phyloP scores from a whole-genome alignment of 2,329 filamentous ascomycete genomes.

The Neopestalotiopsis sp. region DNA sequence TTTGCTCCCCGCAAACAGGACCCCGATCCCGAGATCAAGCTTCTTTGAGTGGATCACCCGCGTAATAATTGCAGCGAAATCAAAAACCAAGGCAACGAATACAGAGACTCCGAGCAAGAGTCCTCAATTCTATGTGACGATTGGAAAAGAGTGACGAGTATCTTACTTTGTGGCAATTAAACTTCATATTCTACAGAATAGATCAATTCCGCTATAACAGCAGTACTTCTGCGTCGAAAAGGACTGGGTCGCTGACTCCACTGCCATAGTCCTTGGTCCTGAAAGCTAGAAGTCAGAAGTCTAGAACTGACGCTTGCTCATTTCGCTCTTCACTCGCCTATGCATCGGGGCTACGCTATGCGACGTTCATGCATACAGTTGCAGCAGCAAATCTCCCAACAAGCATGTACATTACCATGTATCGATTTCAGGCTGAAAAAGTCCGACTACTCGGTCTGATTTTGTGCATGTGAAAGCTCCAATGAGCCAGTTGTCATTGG shows the following conservation, averaged over 20 bases:
- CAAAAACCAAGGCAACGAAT: background rate
- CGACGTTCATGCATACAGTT: background rate
- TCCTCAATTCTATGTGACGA: too few species aligned
- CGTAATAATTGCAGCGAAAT: background rate
- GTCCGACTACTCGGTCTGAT: background rate
- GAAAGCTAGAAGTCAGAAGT: too few species aligned
- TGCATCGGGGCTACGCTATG: background rate
- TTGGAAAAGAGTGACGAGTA: too few species aligned
- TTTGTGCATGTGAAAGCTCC: background rate
- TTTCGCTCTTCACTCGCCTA: background rate
- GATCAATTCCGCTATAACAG: too few species aligned
- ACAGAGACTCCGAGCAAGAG: too few species aligned
- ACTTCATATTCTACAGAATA: too few species aligned
- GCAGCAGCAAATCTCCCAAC: background rate
- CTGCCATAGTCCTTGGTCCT: background rate
- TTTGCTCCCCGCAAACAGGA: background rate
- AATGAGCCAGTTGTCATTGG: background rate
- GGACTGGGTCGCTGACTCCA: background rate
- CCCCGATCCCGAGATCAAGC: background rate
- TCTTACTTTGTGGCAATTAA: too few species aligned
- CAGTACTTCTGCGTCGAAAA: background rate
- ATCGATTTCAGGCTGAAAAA: background rate
- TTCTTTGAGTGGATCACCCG: background rate
- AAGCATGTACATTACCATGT: background rate
- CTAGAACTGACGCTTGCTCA: background rate